Base-by-base conservation (phyloP, 345 rosid genomes). In the Sisymbrium altissimum region DNA sequence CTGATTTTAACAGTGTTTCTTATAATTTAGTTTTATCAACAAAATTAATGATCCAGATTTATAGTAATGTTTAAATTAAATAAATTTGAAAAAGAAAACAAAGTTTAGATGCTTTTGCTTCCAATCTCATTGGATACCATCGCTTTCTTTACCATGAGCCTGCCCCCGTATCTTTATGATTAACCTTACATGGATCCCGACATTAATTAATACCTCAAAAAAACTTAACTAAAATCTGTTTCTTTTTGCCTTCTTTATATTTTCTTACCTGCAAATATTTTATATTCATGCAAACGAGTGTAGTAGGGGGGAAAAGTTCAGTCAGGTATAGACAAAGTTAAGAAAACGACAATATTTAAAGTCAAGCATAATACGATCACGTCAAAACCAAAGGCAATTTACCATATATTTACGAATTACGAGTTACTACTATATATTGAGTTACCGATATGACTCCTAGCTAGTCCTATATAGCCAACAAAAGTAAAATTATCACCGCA, bases 41-140 rank as follows among this genome's bases (percentile, higher is more conserved):
- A 49, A 39, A 41, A 21, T 5, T 21, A 41, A 18, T 45, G 7
- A 45, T 46, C 30, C 56, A 55, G 43, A 32, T 23, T 54, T 19
- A 38, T 18, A 60, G 17, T 48, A 36, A 43, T 41, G 6, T 18
- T 19, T 54, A 30, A 7, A 0, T 21, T 55, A 29, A 39, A 55
- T 17, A 1, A 27, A 39, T 25, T 3, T 3, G 4, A 41, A 18
- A 12, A 17, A 1, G 9, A 1, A 39, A 12, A 41, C 1, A 33
- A 66, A 39, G n/a, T 49, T 56, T 18, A 52, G 63, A 61, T 75
- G 74, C 70, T 36, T 59, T 50, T 33, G 69, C 29, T 61, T 32
- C 48, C 74, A 52, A 35, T 44, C 54, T 68, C 79, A 75, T 68
- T 68, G 79, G 79, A 68, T 68, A 67, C 70, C 79, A 61, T 75